phyloP scores from a whole-genome alignment of 2,329 filamentous ascomycete species.

The Penicillium sp. region DNA sequence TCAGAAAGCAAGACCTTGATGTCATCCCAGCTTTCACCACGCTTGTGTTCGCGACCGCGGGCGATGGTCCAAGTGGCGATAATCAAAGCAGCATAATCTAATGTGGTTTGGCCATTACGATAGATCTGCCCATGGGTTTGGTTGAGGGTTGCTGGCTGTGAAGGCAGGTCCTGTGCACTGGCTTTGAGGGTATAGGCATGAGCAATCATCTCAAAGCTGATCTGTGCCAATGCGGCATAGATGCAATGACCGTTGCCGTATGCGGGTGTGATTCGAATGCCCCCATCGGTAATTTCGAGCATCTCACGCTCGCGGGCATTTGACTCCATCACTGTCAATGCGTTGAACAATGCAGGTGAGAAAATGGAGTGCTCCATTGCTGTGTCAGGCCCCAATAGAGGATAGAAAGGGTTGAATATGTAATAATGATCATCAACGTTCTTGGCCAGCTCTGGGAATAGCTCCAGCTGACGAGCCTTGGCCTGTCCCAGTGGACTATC shows the following conservation, averaged over 20 bases:
- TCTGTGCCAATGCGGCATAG: constrained; percentile 44
- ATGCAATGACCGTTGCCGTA: constrained; percentile 42
- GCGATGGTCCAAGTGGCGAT: constrained; percentile 43
- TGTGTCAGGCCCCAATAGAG: constrained; percentile 35
- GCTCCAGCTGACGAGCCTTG: constrained; percentile 35
- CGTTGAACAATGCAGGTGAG: constrained; percentile 46
- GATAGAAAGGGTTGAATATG: constrained; percentile 49
- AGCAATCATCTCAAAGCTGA: constrained; percentile 43
- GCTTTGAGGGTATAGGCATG: constrained; percentile 40
- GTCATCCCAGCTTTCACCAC: constrained; percentile 27
- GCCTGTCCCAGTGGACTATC: constrained; percentile 42
- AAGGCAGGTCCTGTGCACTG: constrained; percentile 26
- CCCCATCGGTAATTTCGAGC: constrained; percentile 34
- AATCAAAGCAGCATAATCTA: constrained; percentile 43
- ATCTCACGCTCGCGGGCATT: constrained; percentile 45
- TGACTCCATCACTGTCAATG: constrained; percentile 43
- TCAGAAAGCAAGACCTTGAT: constrained; percentile 31
- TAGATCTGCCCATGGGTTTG: constrained; percentile 46
- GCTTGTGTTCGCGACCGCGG: constrained; percentile 34
- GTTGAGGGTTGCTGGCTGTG: constrained; percentile 40
- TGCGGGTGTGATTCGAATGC: constrained; percentile 29
- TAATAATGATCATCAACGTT: constrained; percentile 43
- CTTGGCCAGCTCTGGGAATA: constrained; percentile 35
- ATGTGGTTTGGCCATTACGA: constrained; percentile 42
- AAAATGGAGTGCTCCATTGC: constrained; percentile 46